Base-by-base conservation (phyloP, 2,329 filamentous ascomycete genomes). In the Setomelanomma holmii region DNA sequence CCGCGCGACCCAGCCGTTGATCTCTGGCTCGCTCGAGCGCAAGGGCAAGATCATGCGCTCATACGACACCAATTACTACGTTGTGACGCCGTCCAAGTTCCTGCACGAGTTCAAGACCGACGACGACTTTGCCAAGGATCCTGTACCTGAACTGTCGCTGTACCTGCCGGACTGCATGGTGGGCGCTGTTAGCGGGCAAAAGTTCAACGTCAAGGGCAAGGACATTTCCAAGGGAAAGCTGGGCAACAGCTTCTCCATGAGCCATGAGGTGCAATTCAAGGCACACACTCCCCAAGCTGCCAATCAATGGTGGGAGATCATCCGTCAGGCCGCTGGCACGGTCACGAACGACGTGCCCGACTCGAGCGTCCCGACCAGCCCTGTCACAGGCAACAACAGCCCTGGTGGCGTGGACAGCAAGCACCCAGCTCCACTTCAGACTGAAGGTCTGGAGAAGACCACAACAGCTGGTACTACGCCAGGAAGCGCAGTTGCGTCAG, bases 71-170 rank as follows among this genome's bases (percentile, higher is more conserved):
- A 86, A 85, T 49, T 96, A 96, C 81, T 99, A 96, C 71, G 93
- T 95, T 50, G 86, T 98, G 41, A 96, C 92, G 0, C 89, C 91
- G 0, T 85, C 90, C 51, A 91, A 90, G 68, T 99, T 89, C 78
- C 79, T 99, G 52, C 95, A 99, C 78, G 93, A 97, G 76, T 99
- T 96, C 82, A 96, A 96, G 78, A 92, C 96, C 68, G 89, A 90
- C 71, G 93, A 98, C 68, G 83, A 87, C 66, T 82, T 85, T 68
- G 78, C 78, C 51, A 81, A 85, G 66, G 91, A 96, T 56, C 91
- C 91, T 8, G 82, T 84, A 50, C 93, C 95, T 0, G 93, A 99
- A 73, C 80, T 95, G 35, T 95, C 90, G 12, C 86, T 99, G 61
- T 98, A 93, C 75, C 86, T 99, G 1, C 93, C 95, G 10, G 95